Conservation (phyloP, 495 filamentous ascomycete genomes). For the Penicillium cinerascens region DNA sequence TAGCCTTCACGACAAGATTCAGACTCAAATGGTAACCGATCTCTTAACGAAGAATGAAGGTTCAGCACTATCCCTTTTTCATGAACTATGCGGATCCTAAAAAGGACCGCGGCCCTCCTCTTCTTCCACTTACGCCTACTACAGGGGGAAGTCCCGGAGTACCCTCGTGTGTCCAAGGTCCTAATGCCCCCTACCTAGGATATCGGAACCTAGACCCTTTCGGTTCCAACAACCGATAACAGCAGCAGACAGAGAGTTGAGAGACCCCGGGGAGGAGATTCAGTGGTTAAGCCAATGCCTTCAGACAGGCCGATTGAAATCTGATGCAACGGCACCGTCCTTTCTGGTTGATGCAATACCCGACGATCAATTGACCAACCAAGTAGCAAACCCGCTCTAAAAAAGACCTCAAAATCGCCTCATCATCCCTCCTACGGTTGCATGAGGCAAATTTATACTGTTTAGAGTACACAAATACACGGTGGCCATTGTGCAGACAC, state of each 20-base stretch:
- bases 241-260: slow-evolving; percentile 1
- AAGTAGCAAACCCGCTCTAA: slow-evolving; percentile 2
- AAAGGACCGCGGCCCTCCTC: not conserved
- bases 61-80: not conserved
- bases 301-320: not conserved
- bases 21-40: not conserved
- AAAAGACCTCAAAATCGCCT: slow-evolving; percentile 20
- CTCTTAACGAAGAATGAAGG: not conserved
- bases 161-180: not conserved
- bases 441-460: slow-evolving; percentile 15
- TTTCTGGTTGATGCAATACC: slow-evolving; percentile 17
- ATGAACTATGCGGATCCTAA: not conserved
- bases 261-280: slow-evolving; percentile 3
- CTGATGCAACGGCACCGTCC: slow-evolving; percentile 11
- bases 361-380: slow-evolving; percentile 8
- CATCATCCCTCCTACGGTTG: not conserved
- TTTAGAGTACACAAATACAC: not conserved
- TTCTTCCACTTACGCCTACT: not conserved
- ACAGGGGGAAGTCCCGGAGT: not conserved
- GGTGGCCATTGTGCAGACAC: slow-evolving; percentile 15
- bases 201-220: slow-evolving; percentile 15
- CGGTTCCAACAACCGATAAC: slow-evolving; percentile 19
- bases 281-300: slow-evolving; percentile 17
- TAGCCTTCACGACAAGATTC: not conserved
- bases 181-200: not conserved